A percentile compares a stretch with the other conserved stretches of the same genome.
These are phyloP conservation scores for Aspergillus heteromorphus DNA, from an alignment of 495 filamentous ascomycete species.

Conservation along the genomic window DNA sequence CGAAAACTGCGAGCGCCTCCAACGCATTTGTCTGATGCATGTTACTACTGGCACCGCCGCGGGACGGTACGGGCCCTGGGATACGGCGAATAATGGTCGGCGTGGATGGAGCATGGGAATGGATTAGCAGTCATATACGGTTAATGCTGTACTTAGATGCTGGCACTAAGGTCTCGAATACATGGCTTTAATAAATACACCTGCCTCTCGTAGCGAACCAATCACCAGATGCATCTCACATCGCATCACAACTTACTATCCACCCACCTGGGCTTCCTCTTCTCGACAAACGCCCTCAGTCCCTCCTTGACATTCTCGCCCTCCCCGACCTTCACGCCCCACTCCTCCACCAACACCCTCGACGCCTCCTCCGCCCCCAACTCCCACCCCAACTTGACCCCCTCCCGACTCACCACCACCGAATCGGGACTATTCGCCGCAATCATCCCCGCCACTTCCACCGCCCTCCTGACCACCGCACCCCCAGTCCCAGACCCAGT, in stretches of 20 bases:
- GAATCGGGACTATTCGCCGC: slow-evolving; percentile 65
- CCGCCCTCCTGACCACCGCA: slow-evolving; percentile 44
- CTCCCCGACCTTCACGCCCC: slow-evolving; percentile 55
- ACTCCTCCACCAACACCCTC: slow-evolving; percentile 49
- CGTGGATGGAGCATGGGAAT: slow-evolving; percentile 15
- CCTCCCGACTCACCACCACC: slow-evolving; percentile 64
- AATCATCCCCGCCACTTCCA: slow-evolving; percentile 44
- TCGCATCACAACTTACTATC: slow-evolving; percentile 63
- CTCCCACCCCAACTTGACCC: slow-evolving; percentile 68
- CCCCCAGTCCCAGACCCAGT: too few relatives aligned
- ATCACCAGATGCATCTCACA: background rate
- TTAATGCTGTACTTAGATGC: slow-evolving; percentile 12
- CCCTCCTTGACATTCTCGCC: slow-evolving; percentile 83
- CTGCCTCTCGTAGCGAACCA: slow-evolving; percentile 3
- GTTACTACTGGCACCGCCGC: slow-evolving; percentile 17
- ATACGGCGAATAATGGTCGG: slow-evolving; percentile 31
- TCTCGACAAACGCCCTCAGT: slow-evolving; percentile 75
- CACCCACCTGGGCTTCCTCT: slow-evolving; percentile 68
- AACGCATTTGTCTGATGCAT: slow-evolving; percentile 13
- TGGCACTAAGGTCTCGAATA: slow-evolving; percentile 6
- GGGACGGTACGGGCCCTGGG: slow-evolving; percentile 26
- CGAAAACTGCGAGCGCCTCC: slow-evolving; percentile 12
- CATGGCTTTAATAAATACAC: slow-evolving; percentile 1
- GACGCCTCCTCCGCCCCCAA: slow-evolving; percentile 62
- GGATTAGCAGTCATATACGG: background rate